Conservation (phyloP, 116 monocot genomes). For the Zostera marina region DNA sequence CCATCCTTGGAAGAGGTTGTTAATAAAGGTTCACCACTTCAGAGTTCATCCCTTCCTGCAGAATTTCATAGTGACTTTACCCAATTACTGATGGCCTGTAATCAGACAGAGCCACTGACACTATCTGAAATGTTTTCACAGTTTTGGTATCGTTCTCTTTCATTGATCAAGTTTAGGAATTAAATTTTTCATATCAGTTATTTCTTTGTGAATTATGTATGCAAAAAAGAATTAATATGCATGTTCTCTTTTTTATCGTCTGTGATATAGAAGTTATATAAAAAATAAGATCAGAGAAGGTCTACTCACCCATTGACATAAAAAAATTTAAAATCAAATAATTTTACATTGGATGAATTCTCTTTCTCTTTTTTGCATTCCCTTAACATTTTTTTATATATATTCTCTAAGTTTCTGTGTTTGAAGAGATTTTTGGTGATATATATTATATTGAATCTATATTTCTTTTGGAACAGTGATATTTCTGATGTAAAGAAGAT, state of each 20-base stretch:
- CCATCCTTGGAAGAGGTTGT: constrained; percentile 1
- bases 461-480: constrained; percentile 30
- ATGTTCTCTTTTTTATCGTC: not conserved
- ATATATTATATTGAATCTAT: not conserved
- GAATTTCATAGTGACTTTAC: constrained; percentile 40
- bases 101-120: constrained; percentile 38
- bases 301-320: too few species aligned
- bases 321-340: too few species aligned
- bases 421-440: not conserved
- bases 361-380: not conserved
- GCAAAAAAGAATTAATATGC: not conserved
- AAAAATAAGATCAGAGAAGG: too few species aligned
- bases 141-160: constrained; percentile 46
- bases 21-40: constrained; percentile 11
- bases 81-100: constrained; percentile 71
- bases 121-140: constrained; percentile 45
- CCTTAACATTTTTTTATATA: not conserved
- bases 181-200: not conserved
- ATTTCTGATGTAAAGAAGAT: constrained; percentile 41
- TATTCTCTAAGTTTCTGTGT: not conserved
- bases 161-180: not conserved
- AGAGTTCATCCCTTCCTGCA: constrained; percentile 5
- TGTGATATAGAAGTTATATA: too few species aligned
- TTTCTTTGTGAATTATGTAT: too few species aligned
- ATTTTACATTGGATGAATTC: too few species aligned